phyloP scores from a whole-genome alignment of 2,329 filamentous ascomycete species.

The Madurella mycetomatis region DNA sequence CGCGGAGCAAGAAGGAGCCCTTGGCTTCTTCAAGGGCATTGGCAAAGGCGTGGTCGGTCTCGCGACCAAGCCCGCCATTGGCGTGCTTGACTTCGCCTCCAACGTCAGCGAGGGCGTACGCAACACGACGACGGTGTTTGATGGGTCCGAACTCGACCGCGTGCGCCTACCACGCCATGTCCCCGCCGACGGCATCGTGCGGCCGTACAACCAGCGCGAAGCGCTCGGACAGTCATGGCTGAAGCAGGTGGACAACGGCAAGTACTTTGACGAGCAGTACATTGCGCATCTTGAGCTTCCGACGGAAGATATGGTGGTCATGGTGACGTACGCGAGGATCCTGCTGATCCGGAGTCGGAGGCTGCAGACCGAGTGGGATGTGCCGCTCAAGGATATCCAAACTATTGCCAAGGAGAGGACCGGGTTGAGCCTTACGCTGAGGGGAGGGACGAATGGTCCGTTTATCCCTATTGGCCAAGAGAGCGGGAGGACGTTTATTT shows the following conservation, averaged over 20 bases:
- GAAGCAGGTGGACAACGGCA: slow-evolving; percentile 95
- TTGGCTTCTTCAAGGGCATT: slow-evolving; percentile 95
- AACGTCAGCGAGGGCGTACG: slow-evolving; percentile 96
- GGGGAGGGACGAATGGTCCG: slow-evolving; percentile 87
- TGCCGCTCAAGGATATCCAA: slow-evolving; percentile 90
- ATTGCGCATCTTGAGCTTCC: slow-evolving; percentile 93
- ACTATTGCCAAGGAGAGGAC: slow-evolving; percentile 96
- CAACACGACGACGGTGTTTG: slow-evolving; percentile 98
- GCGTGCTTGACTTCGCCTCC: slow-evolving; percentile 92
- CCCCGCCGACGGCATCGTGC: slow-evolving; percentile 85
- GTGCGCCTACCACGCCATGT: slow-evolving; percentile 93
- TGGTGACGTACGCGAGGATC: slow-evolving; percentile 84
- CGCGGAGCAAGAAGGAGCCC: slow-evolving; percentile 88
- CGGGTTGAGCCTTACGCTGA: slow-evolving; percentile 80
- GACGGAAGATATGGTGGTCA: slow-evolving; percentile 79
- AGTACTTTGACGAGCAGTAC: slow-evolving; percentile 96
- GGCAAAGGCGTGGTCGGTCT: slow-evolving; percentile 91
- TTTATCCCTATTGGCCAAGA: slow-evolving; percentile 95
- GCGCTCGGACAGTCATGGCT: slow-evolving; percentile 97
- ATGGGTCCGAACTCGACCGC: slow-evolving; percentile 88
- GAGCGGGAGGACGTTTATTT: slow-evolving; percentile 60
- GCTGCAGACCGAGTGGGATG: slow-evolving; percentile 90
- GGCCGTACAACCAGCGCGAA: slow-evolving; percentile 90
- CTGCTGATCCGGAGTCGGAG: slow-evolving; percentile 85
- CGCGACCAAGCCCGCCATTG: slow-evolving; percentile 96